Percentiles rank a stretch among this genome's conserved stretches.
These are phyloP conservation scores for Planoprotostelium fungivorum DNA, from an alignment of 78 protist species.

Conservation along the genomic window DNA sequence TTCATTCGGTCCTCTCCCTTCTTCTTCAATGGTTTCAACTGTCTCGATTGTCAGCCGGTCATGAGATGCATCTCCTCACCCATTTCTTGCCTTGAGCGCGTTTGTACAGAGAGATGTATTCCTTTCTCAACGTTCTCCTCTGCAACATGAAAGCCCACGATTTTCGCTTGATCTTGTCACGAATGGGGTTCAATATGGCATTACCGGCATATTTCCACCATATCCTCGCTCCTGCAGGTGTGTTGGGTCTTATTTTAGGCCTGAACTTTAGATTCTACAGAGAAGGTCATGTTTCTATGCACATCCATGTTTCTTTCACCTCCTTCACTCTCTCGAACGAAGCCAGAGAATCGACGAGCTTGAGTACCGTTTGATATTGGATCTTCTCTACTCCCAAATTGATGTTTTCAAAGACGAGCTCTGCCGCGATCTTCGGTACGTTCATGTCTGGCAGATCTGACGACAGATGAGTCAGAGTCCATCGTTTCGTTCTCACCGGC, in stretches of 20 bases:
- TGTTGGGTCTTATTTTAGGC: background rate
- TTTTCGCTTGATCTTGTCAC: constrained; percentile 35
- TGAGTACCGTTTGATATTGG: background rate
- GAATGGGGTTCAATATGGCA: constrained; percentile 11
- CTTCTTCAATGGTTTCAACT: background rate
- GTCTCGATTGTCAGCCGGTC: background rate
- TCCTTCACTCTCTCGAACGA: background rate
- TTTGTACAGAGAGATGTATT: constrained; percentile 35
- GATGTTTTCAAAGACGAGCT: background rate
- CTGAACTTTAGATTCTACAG: background rate
- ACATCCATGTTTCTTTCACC: no score
- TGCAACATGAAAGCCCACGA: constrained; percentile 38
- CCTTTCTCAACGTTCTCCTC: constrained; percentile 35
- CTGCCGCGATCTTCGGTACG: background rate
- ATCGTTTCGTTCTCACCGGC: no score
- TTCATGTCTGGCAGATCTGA: background rate
- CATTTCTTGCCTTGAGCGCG: constrained; percentile 36
- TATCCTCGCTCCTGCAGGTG: background rate
- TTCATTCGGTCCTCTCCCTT: background rate
- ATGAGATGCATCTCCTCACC: constrained; percentile 3
- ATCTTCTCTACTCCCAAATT: background rate
- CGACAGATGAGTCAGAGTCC: no score
- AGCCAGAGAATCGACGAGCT: background rate
- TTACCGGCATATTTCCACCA: background rate
- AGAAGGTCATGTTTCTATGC: no score